Base-by-base conservation (phyloP, 768 basidiomycete genomes). In the Rhizopogon rudus region DNA sequence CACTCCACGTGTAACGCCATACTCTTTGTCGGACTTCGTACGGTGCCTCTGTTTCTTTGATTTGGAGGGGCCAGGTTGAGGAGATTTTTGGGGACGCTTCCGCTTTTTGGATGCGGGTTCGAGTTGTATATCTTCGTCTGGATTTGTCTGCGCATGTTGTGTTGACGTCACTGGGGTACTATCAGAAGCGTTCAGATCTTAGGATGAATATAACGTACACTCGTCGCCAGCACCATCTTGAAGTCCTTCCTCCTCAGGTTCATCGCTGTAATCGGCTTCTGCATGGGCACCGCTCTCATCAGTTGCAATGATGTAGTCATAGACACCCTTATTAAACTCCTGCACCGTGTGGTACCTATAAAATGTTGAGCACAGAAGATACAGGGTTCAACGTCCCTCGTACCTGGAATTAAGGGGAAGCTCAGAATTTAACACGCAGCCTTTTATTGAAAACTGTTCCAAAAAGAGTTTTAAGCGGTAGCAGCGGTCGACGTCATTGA, bases 391-490 rank as follows among this genome's bases (percentile, higher is more conserved):
- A 33, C 9, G 16, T 7, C 2, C 12, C 31, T 42, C 65, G 29
- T 50, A 86, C 87, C 96, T 83, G 17, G 95, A 97, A 66, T 97
- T 98, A 53, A 98, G 73, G 0, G 97, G 97, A 31, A 99, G 73
- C 71, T 98, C 97, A 13, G 93, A 91, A 65, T 99, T 98, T 25
- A 99, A 79, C 1, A 99, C 95, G 61, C 96, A 98, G 60, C 87
- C 88, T 71, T 93, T 93, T 68, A 98, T 91, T 0, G 91, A 94
- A 63, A 98, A 98, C 71, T 98, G 94, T 63, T 98, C 97, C 41
- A 99, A 76, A 73, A 98, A 99, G n/a, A 99, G 82, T 68, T 98
- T 97, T 57, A 99, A 78, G 52, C 94, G 88, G 69, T 98, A 99
- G 52, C 87, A 87, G 22, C 96, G 85, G 62, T 97, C 95, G 44